Evolutionary conservation across 306 rosid species (phyloP).

Genomic region (Ormosia semicastrata): DNA sequence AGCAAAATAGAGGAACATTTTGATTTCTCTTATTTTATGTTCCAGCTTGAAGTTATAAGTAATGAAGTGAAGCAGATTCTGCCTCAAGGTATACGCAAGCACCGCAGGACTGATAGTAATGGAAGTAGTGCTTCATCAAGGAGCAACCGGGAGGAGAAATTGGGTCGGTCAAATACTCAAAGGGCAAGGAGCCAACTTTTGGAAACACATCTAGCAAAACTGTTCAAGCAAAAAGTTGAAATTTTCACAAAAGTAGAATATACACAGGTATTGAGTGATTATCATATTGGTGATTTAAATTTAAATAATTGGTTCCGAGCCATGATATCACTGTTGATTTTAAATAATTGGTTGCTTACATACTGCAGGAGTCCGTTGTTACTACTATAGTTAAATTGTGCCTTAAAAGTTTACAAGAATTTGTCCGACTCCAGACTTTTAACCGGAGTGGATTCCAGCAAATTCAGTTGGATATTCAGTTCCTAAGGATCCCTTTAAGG

Average conservation of each 20-base stretch:
- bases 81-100: slow-evolving; percentile 73
- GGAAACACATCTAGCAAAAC: slow-evolving; percentile 94
- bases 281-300: slow-evolving; percentile 24
- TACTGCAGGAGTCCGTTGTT: slow-evolving; percentile 80
- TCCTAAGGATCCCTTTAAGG: slow-evolving; percentile 70
- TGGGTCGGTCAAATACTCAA: slow-evolving; percentile 71
- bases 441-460: slow-evolving; percentile 97
- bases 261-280: slow-evolving; percentile 68
- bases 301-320: not conserved
- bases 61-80: slow-evolving; percentile 82
- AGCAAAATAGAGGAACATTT: slow-evolving; percentile 17
- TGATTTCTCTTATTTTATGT: slow-evolving; percentile 23
- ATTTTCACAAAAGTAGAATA: slow-evolving; percentile 89
- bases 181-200: slow-evolving; percentile 93
- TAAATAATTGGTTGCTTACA: slow-evolving; percentile 15
- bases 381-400: slow-evolving; percentile 77
- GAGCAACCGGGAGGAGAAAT: slow-evolving; percentile 85
- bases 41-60: slow-evolving; percentile 69
- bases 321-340: slow-evolving; percentile 19
- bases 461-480: slow-evolving; percentile 91
- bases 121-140: slow-evolving; percentile 89
- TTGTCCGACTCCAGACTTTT: slow-evolving; percentile 77
- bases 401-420: slow-evolving; percentile 93
- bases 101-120: slow-evolving; percentile 78
- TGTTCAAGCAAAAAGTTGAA: slow-evolving; percentile 93